These are phyloP conservation scores for Phalaenopsis aphrodite DNA, from an alignment of 106 monocot species.

Conservation along the genomic window DNA sequence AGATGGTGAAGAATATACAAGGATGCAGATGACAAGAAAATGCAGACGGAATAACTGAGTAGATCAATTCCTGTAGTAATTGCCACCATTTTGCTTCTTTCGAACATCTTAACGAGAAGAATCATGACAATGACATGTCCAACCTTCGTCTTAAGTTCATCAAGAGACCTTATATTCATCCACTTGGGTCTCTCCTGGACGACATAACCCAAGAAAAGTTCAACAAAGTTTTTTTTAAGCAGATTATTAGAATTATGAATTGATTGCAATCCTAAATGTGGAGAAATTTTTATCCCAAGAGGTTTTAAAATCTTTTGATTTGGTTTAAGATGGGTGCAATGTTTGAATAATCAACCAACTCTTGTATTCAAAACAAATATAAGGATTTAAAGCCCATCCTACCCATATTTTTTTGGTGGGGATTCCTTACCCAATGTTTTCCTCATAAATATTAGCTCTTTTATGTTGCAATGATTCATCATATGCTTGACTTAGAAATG, in stretches of 20 bases:
- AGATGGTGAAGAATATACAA: constrained; percentile 81
- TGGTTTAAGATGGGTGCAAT: no score
- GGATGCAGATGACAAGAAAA: constrained; percentile 77
- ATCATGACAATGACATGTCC: constrained; percentile 96
- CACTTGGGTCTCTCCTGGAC: constrained; percentile 78
- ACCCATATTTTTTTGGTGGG: no score
- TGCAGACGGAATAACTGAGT: constrained; percentile 72
- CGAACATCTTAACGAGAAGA: constrained; percentile 94
- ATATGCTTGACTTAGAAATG: not conserved
- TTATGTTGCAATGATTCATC: not conserved
- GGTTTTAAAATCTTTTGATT: no score
- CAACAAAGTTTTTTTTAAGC: not conserved
- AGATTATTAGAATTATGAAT: not conserved
- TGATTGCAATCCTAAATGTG: no score
- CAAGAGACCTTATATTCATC: constrained; percentile 88
- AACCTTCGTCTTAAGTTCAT: constrained; percentile 86
- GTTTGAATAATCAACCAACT: no score
- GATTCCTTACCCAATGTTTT: no score
- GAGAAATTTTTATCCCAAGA: no score
- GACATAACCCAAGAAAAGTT: constrained; percentile 4
- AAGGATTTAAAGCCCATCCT: no score
- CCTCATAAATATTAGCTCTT: not conserved
- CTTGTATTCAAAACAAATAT: no score
- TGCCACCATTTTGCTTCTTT: constrained; percentile 88
- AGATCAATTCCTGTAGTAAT: constrained; percentile 76